Evolutionary conservation across 176 grass and related monocot genomes (phyloP), one percentile per base, ranked within the genome.

Genomic region (Poa pratensis): DNA sequence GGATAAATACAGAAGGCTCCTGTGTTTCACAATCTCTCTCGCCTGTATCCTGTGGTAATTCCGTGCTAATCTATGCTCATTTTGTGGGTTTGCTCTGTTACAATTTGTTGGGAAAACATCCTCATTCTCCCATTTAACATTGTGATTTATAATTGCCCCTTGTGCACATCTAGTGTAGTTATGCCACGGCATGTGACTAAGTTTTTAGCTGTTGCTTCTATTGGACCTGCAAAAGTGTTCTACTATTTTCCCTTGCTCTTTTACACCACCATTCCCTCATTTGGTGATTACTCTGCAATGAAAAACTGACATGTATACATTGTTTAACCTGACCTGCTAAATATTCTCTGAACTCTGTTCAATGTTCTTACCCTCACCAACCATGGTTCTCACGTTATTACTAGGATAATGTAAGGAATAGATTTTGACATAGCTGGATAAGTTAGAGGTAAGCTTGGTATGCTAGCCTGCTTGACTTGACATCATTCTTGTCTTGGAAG

Each of bases 31-130:
- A 87, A 59, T 61, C 74, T 90, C 23, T 46, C 80, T 66, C 80
- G 75, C 12, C 11, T 90, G 48, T 74, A 58, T 83, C n/a, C 66
- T 3, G 58, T 83, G 89, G 89, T 90, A 90, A 87, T 75, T 73
- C 83, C 16, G 67, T 68, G 30, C 59, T 79, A 46, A 79, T 53
- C 37, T 86, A 18, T 78, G 62, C 68, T 73, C 78, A 9, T 83
- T 83, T 82, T 57, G 7, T 83, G 10, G 11, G 37, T 20, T 26
- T 71, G 19, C n/a, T 49, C 49, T 85, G 28, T 69, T 69, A 15
- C 37, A 70, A 22, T 62, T 68, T 9, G 19, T 65, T 2, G 5
- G 9, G 37, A 76, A 60, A 75, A 40, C 30, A 55, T 43, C 6
- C 53, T 43, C 30, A 64, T 75, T 75, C 35, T 60, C 65, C 49